These are phyloP conservation scores for Tylopilus felleus DNA, from an alignment of 768 basidiomycete genomes.

Conservation along the genomic window DNA sequence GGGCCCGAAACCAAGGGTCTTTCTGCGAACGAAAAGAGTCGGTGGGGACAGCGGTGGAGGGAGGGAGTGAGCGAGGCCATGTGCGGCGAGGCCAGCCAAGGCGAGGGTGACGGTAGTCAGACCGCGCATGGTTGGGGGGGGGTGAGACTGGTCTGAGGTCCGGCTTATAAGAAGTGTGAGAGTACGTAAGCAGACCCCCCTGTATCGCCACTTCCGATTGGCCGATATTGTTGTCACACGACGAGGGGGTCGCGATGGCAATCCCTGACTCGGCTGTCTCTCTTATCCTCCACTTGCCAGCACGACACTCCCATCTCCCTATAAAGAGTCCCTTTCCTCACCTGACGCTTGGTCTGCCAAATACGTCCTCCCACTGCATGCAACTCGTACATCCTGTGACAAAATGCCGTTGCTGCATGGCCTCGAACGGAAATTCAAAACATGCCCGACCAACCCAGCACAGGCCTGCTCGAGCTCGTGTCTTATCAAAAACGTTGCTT, in stretches of 20 bases:
- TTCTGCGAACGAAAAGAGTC: constrained; percentile 42
- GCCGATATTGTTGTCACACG: constrained; percentile 17
- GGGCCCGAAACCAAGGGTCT: constrained; percentile 90
- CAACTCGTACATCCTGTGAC: no score
- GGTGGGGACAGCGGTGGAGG: constrained; percentile 9
- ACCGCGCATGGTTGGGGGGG: constrained; percentile 50
- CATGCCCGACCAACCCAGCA: neutral
- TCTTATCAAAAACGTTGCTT: constrained; percentile 9
- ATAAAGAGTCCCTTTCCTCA: neutral
- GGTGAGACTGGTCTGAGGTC: neutral
- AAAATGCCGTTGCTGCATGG: neutral
- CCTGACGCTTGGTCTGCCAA: neutral
- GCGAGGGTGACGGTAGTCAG: constrained; percentile 61
- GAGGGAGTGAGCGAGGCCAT: constrained; percentile 43
- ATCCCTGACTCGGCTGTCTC: constrained; percentile 12
- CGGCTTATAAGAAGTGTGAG: constrained; percentile 13
- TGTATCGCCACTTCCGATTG: constrained; percentile 13
- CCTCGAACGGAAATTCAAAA: neutral
- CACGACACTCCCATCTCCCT: neutral
- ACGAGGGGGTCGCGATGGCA: constrained; percentile 13
- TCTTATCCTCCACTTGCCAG: neutral
- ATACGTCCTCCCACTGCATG: neutral
- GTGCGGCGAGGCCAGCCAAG: constrained; percentile 57
- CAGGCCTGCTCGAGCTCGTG: neutral
- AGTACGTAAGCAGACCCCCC: constrained; percentile 21